phyloP scores from a whole-genome alignment of 2,329 filamentous ascomycete genomes.

The Pseudogymnoascus sp. region DNA sequence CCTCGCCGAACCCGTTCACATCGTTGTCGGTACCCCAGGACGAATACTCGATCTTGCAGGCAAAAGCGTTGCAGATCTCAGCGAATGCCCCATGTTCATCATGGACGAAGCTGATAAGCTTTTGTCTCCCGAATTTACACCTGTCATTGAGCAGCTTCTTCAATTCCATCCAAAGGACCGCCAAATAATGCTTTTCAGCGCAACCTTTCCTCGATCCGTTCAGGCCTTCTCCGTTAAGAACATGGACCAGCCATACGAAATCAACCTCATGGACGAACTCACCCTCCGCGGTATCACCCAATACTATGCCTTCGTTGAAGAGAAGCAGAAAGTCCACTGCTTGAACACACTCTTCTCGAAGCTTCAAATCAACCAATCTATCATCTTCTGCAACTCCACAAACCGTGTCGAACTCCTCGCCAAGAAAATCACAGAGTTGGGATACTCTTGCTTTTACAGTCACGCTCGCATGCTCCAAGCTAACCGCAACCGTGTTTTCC shows the following conservation, averaged over 20 bases:
- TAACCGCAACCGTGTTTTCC: conserved; percentile 95
- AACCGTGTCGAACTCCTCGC: conserved; percentile 95
- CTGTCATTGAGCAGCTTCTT: conserved; percentile 91
- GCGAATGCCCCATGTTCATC: conserved; percentile 94
- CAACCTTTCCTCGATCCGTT: conserved; percentile 93
- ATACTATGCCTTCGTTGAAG: conserved; percentile 98
- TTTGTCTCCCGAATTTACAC: conserved; percentile 91
- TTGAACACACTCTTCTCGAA: conserved; percentile 98
- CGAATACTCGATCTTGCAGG: conserved; percentile 93
- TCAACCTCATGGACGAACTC: conserved; percentile 99
- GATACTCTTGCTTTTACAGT: conserved; percentile 99
- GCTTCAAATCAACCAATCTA: conserved; percentile 98
- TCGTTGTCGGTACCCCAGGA: conserved; percentile 94
- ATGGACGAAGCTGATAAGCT: conserved; percentile 99
- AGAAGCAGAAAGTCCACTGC: conserved; percentile 99
- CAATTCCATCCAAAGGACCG: conserved; percentile 95
- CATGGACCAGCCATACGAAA: conserved; percentile 94
- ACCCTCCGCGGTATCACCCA: conserved; percentile 97
- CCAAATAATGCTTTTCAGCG: conserved; percentile 98
- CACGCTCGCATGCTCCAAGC: conserved; percentile 97
- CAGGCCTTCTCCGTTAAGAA: conserved; percentile 98
- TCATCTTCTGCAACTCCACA: conserved; percentile 99
- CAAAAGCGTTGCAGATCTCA: conserved; percentile 93
- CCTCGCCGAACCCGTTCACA: conserved; percentile 88
- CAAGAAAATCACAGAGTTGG: conserved; percentile 98